These are phyloP conservation scores for Mychonastes homosphaera DNA, from an alignment of 139 green algal species.

Conservation along the genomic window DNA sequence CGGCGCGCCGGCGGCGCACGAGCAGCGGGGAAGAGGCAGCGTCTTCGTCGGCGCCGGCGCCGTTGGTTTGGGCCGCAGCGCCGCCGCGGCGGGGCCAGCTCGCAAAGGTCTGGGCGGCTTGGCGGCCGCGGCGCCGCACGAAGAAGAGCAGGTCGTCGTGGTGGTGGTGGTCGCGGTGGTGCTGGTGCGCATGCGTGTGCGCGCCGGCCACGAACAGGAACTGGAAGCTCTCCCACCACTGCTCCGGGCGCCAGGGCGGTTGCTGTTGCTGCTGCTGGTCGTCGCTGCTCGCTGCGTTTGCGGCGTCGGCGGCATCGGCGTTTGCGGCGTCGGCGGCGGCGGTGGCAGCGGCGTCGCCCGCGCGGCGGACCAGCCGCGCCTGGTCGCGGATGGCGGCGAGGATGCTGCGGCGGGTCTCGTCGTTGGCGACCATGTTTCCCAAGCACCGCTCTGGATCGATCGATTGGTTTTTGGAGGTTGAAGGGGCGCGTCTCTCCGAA, in stretches of 20 bases:
- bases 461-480: too few relatives aligned
- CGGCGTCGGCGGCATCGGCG: not conserved
- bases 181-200: not conserved
- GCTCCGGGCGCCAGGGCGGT: constrained; percentile 17
- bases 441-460: too few relatives aligned
- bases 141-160: constrained; percentile 39
- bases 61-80: not conserved
- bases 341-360: not conserved
- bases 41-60: not conserved
- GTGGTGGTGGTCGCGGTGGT: constrained; percentile 1
- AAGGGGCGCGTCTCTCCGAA: too few relatives aligned
- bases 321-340: too few relatives aligned
- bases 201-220: constrained; percentile 18
- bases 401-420: constrained; percentile 3
- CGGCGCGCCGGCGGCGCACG: constrained; percentile 12
- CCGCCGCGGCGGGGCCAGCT: not conserved
- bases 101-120: not conserved
- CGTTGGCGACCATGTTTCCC: too few relatives aligned
- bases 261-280: not conserved
- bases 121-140: not conserved
- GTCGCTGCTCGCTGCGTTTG: too few relatives aligned
- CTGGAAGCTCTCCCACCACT: constrained; percentile 31
- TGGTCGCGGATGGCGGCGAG: constrained; percentile 9
- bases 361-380: constrained; percentile 3
- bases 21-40: not conserved